A percentile compares a stretch with the other conserved stretches of the same genome.
Evolutionary conservation across 495 filamentous ascomycete genomes (phyloP).

Genomic region (Aspergillus wentii): DNA sequence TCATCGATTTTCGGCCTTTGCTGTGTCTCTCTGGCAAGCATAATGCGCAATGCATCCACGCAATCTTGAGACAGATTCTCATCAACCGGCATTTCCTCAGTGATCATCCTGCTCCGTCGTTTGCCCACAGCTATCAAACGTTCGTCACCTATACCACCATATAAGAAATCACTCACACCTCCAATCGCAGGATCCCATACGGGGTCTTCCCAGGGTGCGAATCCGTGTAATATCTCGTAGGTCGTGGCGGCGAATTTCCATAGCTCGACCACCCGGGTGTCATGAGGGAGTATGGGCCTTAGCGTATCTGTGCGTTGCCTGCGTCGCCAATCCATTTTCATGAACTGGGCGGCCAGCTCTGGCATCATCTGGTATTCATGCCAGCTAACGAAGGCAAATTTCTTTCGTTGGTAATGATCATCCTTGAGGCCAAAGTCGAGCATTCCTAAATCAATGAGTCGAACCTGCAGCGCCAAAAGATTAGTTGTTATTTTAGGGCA

Average conservation of each 20-base stretch:
- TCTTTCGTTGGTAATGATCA: not conserved
- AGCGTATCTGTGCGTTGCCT: not conserved
- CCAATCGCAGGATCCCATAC: constrained; percentile 1
- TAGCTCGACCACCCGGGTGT: constrained; percentile 7
- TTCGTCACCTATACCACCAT: too few species aligned
- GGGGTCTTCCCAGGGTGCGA: constrained; percentile 20
- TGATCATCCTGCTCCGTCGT: constrained; percentile 13
- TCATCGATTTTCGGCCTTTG: constrained; percentile 12
- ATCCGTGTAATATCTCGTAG: constrained; percentile 22
- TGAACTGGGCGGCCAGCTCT: constrained; percentile 10
- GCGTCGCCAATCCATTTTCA: not conserved
- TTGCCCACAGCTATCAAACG: not conserved
- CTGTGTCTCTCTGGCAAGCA: constrained; percentile 12
- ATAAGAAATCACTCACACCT: too few species aligned
- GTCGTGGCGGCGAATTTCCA: constrained; percentile 19
- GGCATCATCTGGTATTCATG: constrained; percentile 21
- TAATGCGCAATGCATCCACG: constrained; percentile 16
- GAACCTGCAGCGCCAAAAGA: constrained; percentile 1
- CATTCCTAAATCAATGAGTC: constrained; percentile 19
- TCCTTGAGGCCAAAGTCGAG: constrained; percentile 11
- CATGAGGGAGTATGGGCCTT: constrained; percentile 2
- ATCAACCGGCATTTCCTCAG: constrained; percentile 10
- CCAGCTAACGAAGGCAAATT: constrained; percentile 5
- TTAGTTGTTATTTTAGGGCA: too few species aligned
- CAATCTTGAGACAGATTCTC: constrained; percentile 22